These are phyloP conservation scores for Metarhizium guizhouense DNA, from an alignment of 2,329 filamentous ascomycete genomes.

Conservation along the genomic window DNA sequence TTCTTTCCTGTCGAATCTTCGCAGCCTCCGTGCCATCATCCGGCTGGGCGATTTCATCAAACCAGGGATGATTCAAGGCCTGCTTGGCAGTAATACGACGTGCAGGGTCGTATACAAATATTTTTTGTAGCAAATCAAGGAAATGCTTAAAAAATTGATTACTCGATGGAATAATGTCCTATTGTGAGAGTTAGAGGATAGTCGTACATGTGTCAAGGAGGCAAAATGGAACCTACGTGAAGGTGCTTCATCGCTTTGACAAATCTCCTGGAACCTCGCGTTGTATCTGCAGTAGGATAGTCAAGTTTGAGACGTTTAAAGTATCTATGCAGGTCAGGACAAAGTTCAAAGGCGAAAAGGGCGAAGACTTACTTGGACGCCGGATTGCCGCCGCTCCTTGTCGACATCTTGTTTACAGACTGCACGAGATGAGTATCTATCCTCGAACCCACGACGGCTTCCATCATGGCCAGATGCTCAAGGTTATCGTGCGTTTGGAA, in stretches of 20 bases:
- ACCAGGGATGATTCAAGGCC: slow-evolving; percentile 52
- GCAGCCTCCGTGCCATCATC: slow-evolving; percentile 54
- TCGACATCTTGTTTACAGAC: slow-evolving; percentile 39
- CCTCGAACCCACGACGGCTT: slow-evolving; percentile 51
- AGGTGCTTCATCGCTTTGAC: slow-evolving; percentile 65
- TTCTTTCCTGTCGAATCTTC: slow-evolving; percentile 33
- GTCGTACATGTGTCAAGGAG: not conserved
- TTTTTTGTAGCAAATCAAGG: slow-evolving; percentile 48
- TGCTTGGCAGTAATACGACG: slow-evolving; percentile 52
- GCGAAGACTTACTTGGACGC: slow-evolving; percentile 49
- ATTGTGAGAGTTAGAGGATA: not conserved
- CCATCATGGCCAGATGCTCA: slow-evolving; percentile 70
- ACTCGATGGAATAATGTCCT: slow-evolving; percentile 45
- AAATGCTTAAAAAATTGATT: slow-evolving; percentile 46
- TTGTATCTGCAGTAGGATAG: slow-evolving; percentile 55
- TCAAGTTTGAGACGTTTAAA: slow-evolving; percentile 59
- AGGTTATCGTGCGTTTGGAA: slow-evolving; percentile 68
- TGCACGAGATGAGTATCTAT: slow-evolving; percentile 51
- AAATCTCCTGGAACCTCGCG: slow-evolving; percentile 54
- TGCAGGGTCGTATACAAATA: slow-evolving; percentile 52
- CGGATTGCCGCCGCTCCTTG: slow-evolving; percentile 47
- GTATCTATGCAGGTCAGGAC: slow-evolving; percentile 36
- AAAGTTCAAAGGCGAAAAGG: not conserved
- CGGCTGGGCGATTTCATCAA: slow-evolving; percentile 46
- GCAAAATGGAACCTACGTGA: slow-evolving; percentile 35